These are phyloP conservation scores for Cucumis hystrix DNA, from an alignment of 306 rosid genomes.

Conservation along the genomic window DNA sequence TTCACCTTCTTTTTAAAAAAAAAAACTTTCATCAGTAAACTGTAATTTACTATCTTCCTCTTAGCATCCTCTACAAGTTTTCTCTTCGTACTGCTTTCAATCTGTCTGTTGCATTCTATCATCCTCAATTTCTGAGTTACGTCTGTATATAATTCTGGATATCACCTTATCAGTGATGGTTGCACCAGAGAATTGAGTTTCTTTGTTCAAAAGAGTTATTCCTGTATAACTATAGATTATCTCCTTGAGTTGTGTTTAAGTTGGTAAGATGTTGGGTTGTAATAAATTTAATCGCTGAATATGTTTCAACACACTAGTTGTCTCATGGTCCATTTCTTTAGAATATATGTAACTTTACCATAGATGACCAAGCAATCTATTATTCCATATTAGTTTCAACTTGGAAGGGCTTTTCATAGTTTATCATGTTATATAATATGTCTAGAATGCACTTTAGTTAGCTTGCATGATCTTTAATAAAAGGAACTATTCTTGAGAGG, in stretches of 20 bases:
- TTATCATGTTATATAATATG: background rate
- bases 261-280: background rate
- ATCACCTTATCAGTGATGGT: background rate
- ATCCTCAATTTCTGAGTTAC: background rate
- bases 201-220: background rate
- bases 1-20: background rate
- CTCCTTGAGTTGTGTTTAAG: background rate
- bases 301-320: background rate
- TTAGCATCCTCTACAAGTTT: background rate
- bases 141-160: background rate
- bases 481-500: background rate
- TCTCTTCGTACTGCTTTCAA: background rate
- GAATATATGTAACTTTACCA: background rate
- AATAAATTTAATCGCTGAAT: background rate
- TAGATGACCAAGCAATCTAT: background rate
- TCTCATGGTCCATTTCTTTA: background rate
- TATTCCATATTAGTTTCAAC: background rate
- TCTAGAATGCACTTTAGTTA: background rate
- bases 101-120: background rate
- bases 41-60: background rate
- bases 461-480: background rate
- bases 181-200: background rate
- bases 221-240: background rate
- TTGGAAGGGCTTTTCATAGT: background rate
- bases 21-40: background rate